Evolutionary conservation across 495 filamentous ascomycete species (phyloP), one percentile per base, ranked within the genome.

Genomic region (Podospora comata): DNA sequence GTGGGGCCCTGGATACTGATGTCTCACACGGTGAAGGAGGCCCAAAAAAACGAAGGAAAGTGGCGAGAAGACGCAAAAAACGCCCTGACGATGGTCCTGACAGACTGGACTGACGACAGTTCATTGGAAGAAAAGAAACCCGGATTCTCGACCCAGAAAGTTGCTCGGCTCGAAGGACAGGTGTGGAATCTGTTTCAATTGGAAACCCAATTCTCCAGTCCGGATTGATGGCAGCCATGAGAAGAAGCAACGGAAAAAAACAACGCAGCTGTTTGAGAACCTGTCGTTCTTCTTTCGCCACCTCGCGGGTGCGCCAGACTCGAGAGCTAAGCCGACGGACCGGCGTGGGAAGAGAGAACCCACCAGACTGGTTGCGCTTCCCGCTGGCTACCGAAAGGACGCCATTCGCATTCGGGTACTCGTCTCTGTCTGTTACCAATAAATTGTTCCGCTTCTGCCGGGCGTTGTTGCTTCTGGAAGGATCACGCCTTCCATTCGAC

Each of bases 11-110:
- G 13, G 39, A 48, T 11, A 13, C 7, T 48, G 39, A 48, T 48
- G 39, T 48, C 39, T 48, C 39, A 48, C 39, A 13, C 2, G 2
- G 9, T 48, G 39, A 48, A 48, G 39, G 39, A 48, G 39, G 78
- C 18, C 16, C 53, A 11, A 56, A 56, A 28, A 26, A 26, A 44
- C 26, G 27, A 32, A 26, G 4, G 39, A 48, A 48, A 13, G 39
- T 48, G 39, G 39, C 39, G 13, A 48, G 39, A 18, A 48, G 39
- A 13, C 2, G 5, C 7, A 48, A 48, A 48, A 11, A 11, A 11
- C 13, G 39, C 15, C 39, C 2, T 48, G 39, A 48, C 7, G 39
- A 48, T 16, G 39, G 15, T 48, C 39, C 39, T 11, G 15, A 16
- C 39, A 48, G 39, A 13, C 13, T 48, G 39, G 39, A 48, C 9